These are phyloP conservation scores for Xerocomus amazonicus DNA, from an alignment of 1,284 basidiomycete genomes.

Conservation along the genomic window DNA sequence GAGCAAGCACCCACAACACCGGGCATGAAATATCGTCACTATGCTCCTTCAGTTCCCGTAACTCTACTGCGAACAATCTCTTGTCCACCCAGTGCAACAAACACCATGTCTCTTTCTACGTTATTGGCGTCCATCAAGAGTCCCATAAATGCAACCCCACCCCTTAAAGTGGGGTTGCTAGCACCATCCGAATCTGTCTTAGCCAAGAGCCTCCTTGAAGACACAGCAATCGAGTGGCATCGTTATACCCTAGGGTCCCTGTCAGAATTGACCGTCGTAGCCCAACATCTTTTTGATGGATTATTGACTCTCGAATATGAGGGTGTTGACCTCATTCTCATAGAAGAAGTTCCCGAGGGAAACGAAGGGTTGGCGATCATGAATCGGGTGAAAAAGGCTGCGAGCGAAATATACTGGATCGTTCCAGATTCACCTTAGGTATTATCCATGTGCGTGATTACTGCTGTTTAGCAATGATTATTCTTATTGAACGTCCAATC, in stretches of 20 bases:
- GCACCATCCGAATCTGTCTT: conserved; percentile 63
- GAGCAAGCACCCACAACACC: conserved; percentile 88
- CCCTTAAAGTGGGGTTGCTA: conserved; percentile 63
- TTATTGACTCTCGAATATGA: conserved; percentile 75
- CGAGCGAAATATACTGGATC: conserved; percentile 60
- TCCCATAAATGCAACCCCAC: conserved; percentile 11
- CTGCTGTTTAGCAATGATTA: not conserved
- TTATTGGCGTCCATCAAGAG: conserved; percentile 43
- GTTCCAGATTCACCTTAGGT: conserved; percentile 22
- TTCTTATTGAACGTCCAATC: not conserved
- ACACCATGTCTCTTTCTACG: conserved; percentile 30
- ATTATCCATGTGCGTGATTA: conserved; percentile 14
- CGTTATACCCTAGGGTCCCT: conserved; percentile 59
- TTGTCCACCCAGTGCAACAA: conserved; percentile 34
- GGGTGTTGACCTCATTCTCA: conserved; percentile 81
- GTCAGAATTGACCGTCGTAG: conserved; percentile 64
- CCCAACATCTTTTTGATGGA: conserved; percentile 85
- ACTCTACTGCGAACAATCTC: conserved; percentile 63
- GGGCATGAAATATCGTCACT: conserved; percentile 99
- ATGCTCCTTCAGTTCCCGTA: conserved; percentile 86
- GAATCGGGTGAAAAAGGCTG: conserved; percentile 97
- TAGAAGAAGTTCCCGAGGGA: conserved; percentile 82
- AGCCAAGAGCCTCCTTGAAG: conserved; percentile 37
- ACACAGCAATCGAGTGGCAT: conserved; percentile 48
- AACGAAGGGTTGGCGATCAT: conserved; percentile 92